phyloP scores from a whole-genome alignment of 306 rosid species.

The Boehmeria nivea region DNA sequence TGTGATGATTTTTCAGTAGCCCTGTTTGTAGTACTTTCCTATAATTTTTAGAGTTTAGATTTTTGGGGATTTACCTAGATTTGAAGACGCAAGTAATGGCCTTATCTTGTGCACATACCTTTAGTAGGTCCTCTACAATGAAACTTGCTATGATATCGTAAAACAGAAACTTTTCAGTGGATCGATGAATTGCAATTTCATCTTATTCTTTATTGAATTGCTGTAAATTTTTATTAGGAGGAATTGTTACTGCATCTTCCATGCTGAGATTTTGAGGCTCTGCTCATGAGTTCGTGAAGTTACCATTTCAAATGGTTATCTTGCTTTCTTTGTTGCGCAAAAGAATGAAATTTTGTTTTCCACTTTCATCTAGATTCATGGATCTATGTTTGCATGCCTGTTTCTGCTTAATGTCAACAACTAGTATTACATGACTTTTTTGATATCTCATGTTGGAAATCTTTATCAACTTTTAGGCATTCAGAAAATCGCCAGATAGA shows the following conservation, averaged over 20 bases:
- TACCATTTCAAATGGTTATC: no score
- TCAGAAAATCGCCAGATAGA: constrained; percentile 60
- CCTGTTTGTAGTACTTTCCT: background rate
- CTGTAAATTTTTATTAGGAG: background rate
- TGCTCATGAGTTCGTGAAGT: no score
- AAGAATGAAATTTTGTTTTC: background rate
- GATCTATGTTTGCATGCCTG: background rate
- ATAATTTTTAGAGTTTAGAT: background rate
- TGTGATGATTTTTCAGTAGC: background rate
- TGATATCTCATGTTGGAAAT: constrained; percentile 2
- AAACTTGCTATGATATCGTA: no score
- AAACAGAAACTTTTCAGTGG: background rate
- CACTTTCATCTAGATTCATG: background rate
- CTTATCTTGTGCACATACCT: no score
- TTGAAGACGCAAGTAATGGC: background rate
- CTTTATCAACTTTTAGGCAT: constrained; percentile 46
- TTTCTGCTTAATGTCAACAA: background rate
- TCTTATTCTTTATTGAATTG: background rate
- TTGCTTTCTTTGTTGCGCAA: no score
- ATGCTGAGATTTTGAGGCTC: background rate
- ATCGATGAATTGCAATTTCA: background rate
- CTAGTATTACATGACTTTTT: constrained; percentile 2
- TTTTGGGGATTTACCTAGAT: background rate
- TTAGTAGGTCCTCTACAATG: no score
- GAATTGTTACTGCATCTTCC: background rate